Evolutionary conservation across 2,329 filamentous ascomycete species (phyloP).

Genomic region (Epichloe glyceriae): DNA sequence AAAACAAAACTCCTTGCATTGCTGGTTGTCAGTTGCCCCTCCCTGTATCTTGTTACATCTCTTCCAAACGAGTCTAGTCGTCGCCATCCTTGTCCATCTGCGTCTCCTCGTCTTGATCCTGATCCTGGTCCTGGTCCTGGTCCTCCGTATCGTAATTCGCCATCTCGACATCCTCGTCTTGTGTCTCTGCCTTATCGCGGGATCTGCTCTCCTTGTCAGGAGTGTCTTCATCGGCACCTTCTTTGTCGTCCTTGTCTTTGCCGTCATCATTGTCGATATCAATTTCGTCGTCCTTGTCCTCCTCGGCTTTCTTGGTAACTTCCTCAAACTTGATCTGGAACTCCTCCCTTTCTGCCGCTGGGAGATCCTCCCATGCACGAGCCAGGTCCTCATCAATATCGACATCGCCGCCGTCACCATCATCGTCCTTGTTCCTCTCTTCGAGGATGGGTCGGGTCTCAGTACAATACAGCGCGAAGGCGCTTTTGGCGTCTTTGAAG

Average conservation of each 20-base stretch:
- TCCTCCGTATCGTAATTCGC: slow-evolving; percentile 32
- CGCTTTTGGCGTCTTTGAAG: slow-evolving; percentile 31
- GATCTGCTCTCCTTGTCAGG: slow-evolving; percentile 11
- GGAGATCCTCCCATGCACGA: slow-evolving; percentile 41
- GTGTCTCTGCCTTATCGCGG: slow-evolving; percentile 19
- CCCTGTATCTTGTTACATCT: neutral
- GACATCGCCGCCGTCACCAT: slow-evolving; percentile 14
- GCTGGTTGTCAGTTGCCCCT: neutral
- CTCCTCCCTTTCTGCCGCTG: slow-evolving; percentile 34
- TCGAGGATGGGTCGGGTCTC: slow-evolving; percentile 33
- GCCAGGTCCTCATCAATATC: slow-evolving; percentile 41
- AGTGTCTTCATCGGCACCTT: slow-evolving; percentile 7
- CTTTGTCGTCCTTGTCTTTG: slow-evolving; percentile 6
- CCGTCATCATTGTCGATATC: slow-evolving; percentile 5
- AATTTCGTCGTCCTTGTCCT: slow-evolving; percentile 15
- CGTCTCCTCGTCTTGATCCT: slow-evolving; percentile 13
- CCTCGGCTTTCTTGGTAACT: slow-evolving; percentile 14
- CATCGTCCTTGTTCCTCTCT: slow-evolving; percentile 29
- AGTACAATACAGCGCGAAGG: slow-evolving; percentile 42
- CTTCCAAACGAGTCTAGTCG: neutral
- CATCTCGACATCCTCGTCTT: slow-evolving; percentile 39
- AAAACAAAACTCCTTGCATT: slow-evolving; percentile 2
- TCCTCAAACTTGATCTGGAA: slow-evolving; percentile 27
- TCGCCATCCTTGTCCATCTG: slow-evolving; percentile 22
- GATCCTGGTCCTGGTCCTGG: slow-evolving; percentile 11